phyloP scores from a whole-genome alignment of 495 filamentous ascomycete species.

The Penicillium bialowiezense region DNA sequence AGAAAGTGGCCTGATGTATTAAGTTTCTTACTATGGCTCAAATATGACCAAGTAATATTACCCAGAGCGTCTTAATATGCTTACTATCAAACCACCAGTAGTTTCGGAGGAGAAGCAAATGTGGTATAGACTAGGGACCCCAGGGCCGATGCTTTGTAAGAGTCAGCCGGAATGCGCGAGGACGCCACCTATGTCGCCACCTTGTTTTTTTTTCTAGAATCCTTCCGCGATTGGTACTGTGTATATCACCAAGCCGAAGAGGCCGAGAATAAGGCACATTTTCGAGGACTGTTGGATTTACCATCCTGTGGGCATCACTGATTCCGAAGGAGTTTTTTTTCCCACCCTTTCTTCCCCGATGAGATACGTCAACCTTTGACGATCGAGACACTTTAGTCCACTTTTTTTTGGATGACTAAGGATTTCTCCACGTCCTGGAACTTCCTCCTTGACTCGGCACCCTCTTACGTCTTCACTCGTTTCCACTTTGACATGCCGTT shows the following conservation, averaged over 20 bases:
- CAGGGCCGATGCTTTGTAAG: no score
- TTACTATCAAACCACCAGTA: no score
- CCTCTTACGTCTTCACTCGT: constrained; percentile 13
- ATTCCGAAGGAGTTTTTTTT: no score
- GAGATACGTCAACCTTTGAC: neutral
- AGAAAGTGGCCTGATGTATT: no score
- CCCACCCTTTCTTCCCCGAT: constrained; percentile 2
- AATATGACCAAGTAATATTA: no score
- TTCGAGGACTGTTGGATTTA: no score
- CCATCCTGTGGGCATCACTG: no score
- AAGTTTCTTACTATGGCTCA: no score
- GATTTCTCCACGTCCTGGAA: constrained; percentile 19
- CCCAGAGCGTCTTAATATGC: no score
- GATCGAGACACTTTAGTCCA: neutral
- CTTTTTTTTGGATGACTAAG: constrained; percentile 17
- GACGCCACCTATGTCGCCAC: constrained; percentile 19
- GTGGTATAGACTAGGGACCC: no score
- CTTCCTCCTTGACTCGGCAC: constrained; percentile 18
- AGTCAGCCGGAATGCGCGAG: constrained; percentile 7
- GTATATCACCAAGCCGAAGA: neutral
- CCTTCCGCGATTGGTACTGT: neutral
- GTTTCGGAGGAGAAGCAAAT: no score
- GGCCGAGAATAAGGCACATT: no score
- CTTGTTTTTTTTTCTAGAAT: neutral
- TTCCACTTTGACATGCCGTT: constrained; percentile 15